Evolutionary conservation across 305 asterid species (phyloP).

Genomic region (Fraxinus paxiana): DNA sequence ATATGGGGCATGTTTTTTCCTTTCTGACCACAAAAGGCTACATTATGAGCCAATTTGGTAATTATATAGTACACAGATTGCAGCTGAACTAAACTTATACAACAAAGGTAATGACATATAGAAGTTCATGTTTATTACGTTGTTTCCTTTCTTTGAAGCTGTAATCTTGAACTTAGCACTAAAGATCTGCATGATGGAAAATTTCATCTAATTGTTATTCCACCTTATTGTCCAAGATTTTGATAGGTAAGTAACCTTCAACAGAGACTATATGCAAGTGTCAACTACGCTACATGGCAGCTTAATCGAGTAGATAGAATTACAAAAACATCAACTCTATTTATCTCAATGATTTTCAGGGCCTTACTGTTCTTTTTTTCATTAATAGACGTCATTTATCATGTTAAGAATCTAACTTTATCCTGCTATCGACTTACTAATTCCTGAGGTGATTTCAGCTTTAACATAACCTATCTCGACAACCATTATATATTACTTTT

Average conservation of each 20-base stretch:
- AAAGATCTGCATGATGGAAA: background rate
- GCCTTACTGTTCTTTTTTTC: background rate
- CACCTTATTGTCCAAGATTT: background rate
- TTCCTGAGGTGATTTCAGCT: conserved; percentile 6
- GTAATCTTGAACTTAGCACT: background rate
- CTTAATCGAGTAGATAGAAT: conserved; percentile 11
- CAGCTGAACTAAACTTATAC: background rate
- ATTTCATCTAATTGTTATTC: background rate
- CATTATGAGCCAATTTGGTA: background rate
- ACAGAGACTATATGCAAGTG: background rate
- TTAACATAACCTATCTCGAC: background rate
- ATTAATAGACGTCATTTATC: conserved; percentile 7
- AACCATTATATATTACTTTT: background rate
- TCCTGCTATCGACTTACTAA: background rate
- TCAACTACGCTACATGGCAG: background rate
- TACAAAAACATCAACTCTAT: background rate
- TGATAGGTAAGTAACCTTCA: background rate
- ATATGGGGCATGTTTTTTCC: background rate
- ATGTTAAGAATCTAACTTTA: background rate
- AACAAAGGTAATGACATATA: background rate
- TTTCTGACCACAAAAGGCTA: background rate
- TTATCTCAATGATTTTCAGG: conserved; percentile 9
- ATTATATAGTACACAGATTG: background rate
- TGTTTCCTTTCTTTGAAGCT: conserved; percentile 2
- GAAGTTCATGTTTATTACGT: background rate